Base-by-base conservation (phyloP, 768 basidiomycete species). In the Suillus plorans region DNA sequence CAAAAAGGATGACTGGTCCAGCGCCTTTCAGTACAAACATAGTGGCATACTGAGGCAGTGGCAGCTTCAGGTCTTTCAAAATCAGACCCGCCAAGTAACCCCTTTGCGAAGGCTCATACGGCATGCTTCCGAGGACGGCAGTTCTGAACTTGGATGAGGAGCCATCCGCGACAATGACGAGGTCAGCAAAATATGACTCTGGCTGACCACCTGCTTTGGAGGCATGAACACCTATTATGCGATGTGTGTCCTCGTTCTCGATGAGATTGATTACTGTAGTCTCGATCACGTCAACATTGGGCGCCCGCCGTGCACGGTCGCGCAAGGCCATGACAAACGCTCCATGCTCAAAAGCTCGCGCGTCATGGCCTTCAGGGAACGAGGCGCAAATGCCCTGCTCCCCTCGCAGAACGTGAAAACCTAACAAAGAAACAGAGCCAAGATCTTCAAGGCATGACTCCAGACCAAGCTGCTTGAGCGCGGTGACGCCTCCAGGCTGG, bases 311-410 rank as follows among this genome's bases (percentile, higher is more conserved):
- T 25, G 88, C 91, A 52, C 86, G 85, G 39, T 78, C 81, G 49
- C 95, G 81, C 44, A 97, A 78, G 22, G 82, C 80, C 80, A 88
- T 86, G 63, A 97, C 85, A 68, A 97, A 91, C 61, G 86, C 79
- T 2, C 95, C 95, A 75, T 97, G 94, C 77, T 97, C 94, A 76
- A 97, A 97, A 62, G 86, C 85, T 59, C 92, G 77, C 0, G 94
- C 94, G 69, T 91, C 83, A 64, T 84, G 71, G 4, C 73, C 76
- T 45, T 74, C 77, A 0, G 94, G 92, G 73, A 96, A 96, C 0
- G 94, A 92, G 58, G 95, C 95, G 64, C 88, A 87, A n/a, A 95
- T 92, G 34, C 81, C 82, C 72, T 84, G 80, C 58, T 82, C 87
- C 57, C 18, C 36, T 14, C 44, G 80, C 59, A 90, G 79, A 31